These are phyloP conservation scores for Tolypocladium ovalisporum DNA, from an alignment of 2,329 filamentous ascomycete species.

Conservation along the genomic window DNA sequence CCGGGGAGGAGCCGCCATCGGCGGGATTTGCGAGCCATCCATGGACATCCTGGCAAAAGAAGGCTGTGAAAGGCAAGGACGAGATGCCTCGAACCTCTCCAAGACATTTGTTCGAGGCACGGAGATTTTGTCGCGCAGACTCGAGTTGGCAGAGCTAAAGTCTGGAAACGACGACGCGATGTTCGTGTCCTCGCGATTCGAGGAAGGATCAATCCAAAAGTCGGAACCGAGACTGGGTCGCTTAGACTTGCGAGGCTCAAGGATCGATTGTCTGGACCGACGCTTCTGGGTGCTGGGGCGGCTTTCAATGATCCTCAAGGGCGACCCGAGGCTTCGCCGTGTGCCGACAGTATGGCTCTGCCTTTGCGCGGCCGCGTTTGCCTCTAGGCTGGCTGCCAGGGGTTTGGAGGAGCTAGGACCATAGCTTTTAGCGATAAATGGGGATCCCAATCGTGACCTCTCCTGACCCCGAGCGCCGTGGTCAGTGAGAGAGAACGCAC, in stretches of 20 bases:
- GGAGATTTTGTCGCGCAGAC: constrained; percentile 24
- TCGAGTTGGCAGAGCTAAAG: constrained; percentile 22
- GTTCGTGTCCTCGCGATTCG: constrained; percentile 10
- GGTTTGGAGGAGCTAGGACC: constrained; percentile 48
- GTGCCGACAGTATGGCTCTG: constrained; percentile 39
- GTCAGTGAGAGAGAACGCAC: constrained; percentile 2
- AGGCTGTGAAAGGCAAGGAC: constrained; percentile 4
- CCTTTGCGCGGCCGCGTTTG: constrained; percentile 21
- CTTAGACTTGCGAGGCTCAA: constrained; percentile 37
- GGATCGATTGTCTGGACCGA: constrained; percentile 32
- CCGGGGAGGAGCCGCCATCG: constrained; percentile 30
- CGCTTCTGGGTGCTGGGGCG: constrained; percentile 45
- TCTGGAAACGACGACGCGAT: constrained; percentile 12
- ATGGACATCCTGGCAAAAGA: not conserved
- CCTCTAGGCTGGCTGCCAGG: constrained; percentile 25
- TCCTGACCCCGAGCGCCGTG: not conserved
- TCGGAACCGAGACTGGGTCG: constrained; percentile 44
- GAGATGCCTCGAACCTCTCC: constrained; percentile 25
- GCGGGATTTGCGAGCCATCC: constrained; percentile 9
- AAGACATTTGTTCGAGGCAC: constrained; percentile 31
- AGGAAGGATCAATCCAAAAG: constrained; percentile 37
- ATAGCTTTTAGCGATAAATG: constrained; percentile 48
- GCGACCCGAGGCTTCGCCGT: constrained; percentile 40
- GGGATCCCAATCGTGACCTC: constrained; percentile 36
- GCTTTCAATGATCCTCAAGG: constrained; percentile 37